Base-by-base conservation (phyloP, 345 rosid species). In the Linum lewisii region DNA sequence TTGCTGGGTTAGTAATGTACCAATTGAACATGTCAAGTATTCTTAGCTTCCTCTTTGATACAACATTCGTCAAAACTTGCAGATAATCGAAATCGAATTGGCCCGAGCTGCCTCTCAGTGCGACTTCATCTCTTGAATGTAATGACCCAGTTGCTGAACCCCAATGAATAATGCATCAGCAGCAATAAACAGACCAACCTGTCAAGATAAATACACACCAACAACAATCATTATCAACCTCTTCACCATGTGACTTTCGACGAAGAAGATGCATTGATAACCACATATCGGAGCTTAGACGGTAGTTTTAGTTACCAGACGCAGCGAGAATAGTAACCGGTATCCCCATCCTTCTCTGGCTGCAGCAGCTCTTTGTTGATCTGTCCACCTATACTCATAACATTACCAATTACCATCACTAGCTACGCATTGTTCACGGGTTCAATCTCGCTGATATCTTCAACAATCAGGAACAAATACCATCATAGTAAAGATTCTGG, bases 261-360 rank as follows among this genome's bases (percentile, higher is more conserved):
- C 34, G 34, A 29, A 4, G 34, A 29, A 8, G 34, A 29, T 29
- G 34, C 34, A 29, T 29, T 29, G 7, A 29, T 29, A 29, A 6
- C 32, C 32, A 26, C 32, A 38, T 2, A 42, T 34, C 10, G 38
- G 38, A 16, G 1, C 2, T 11, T 16, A 42, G 18, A 58, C 34
- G 42, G 2, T 37, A 23, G 47, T 11, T 11, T 42, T 29, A 29
- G 19, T 77, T 77, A 91, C 98, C 87, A 88, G 79, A 60, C 92
- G 96, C n/a, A 44, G 81, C 87, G 55, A 72, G 71, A 73, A 91
- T 54, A 84, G 54, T 64, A 91, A 68, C 63, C 85, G 78, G 66
- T 86, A 91, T 16, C 92, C 85, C 96, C 95, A 84, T 25, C 98
- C 96, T 82, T 82, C 96, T 78, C 76, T 91, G 8, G 90, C 96